A percentile compares a stretch with the other conserved stretches of the same genome.
Conservation (phyloP, 1,284 basidiomycete species). For the Amylostereum areolatum region DNA sequence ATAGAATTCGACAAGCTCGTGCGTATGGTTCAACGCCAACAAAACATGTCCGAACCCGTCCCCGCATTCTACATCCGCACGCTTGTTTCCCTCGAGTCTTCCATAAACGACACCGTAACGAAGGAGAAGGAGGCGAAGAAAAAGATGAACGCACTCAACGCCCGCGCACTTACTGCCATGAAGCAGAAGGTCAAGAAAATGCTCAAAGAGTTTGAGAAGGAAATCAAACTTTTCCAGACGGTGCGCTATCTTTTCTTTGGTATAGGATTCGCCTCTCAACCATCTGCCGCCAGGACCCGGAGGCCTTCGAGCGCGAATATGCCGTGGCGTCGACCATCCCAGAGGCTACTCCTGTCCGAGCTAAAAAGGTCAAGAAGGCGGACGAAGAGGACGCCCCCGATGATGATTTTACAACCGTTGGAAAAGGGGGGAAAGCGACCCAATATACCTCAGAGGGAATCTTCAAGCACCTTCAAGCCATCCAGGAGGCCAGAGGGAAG, state of each 20-base stretch:
- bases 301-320: slow-evolving; percentile 81
- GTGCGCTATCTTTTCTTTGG: slow-evolving; percentile 36
- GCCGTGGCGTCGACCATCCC: slow-evolving; percentile 40
- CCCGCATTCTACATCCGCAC: slow-evolving; percentile 85
- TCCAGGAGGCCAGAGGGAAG: slow-evolving; percentile 94
- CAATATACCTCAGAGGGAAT: slow-evolving; percentile 86
- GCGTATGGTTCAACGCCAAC: slow-evolving; percentile 87
- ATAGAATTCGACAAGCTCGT: slow-evolving; percentile 94
- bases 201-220: slow-evolving; percentile 83
- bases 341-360: slow-evolving; percentile 34
- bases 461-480: slow-evolving; percentile 87
- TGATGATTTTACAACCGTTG: slow-evolving; percentile 89
- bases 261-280: slow-evolving; percentile 6
- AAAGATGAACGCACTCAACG: slow-evolving; percentile 95
- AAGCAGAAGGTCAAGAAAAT: slow-evolving; percentile 97
- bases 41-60: slow-evolving; percentile 81
- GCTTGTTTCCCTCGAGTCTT: slow-evolving; percentile 72
- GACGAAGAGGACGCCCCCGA: slow-evolving; percentile 43
- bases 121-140: slow-evolving; percentile 91
- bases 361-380: slow-evolving; percentile 36
- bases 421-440: slow-evolving; percentile 83
- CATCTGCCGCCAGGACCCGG: slow-evolving; percentile 63
- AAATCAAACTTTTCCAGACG: slow-evolving; percentile 75
- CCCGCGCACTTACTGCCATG: slow-evolving; percentile 92
- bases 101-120: slow-evolving; percentile 68